A percentile compares a stretch with the other conserved stretches of the same genome.
phyloP scores from a whole-genome alignment of 2,329 filamentous ascomycete genomes.

The Cercospora brassicicola region DNA sequence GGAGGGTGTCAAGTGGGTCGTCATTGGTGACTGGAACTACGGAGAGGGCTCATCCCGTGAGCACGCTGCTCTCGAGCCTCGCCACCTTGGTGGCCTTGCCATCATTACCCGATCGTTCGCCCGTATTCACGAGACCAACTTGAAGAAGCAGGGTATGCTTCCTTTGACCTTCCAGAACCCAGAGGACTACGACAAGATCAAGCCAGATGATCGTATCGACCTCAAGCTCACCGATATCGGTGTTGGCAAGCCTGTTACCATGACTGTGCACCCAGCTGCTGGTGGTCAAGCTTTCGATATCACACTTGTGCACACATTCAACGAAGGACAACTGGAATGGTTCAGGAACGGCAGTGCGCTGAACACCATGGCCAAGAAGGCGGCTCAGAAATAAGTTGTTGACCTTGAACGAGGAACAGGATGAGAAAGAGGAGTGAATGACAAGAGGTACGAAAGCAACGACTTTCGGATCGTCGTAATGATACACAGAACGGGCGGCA shows the following conservation, averaged over 20 bases:
- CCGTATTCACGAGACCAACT: constrained; percentile 99
- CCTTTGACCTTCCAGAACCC: constrained; percentile 92
- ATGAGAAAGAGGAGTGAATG: constrained; percentile 11
- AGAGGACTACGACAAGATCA: constrained; percentile 96
- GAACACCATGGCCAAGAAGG: constrained; percentile 92
- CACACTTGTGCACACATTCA: constrained; percentile 92
- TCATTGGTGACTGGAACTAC: constrained; percentile 99
- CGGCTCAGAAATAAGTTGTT: constrained; percentile 19
- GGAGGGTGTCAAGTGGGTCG: constrained; percentile 94
- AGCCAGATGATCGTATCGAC: constrained; percentile 88
- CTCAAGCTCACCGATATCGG: constrained; percentile 83
- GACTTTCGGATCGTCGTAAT: constrained; percentile 21
- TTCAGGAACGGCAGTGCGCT: constrained; percentile 97
- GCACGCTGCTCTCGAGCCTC: constrained; percentile 95
- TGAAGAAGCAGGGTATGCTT: constrained; percentile 99
- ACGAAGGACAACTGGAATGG: constrained; percentile 96
- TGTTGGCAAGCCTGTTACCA: constrained; percentile 88
- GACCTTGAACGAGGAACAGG: constrained; percentile 4
- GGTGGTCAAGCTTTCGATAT: constrained; percentile 74
- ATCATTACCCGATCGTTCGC: constrained; percentile 96
- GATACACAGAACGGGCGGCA: constrained; percentile 25
- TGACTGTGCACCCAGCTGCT: constrained; percentile 88
- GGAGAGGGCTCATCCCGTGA: constrained; percentile 97
- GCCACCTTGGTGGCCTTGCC: constrained; percentile 93
- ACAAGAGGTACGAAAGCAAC: constrained; percentile 15